Percentiles rank a stretch among this genome's conserved stretches.
These are phyloP conservation scores for Xylariales sp. DNA, from an alignment of 2,329 filamentous ascomycete genomes.

Conservation along the genomic window DNA sequence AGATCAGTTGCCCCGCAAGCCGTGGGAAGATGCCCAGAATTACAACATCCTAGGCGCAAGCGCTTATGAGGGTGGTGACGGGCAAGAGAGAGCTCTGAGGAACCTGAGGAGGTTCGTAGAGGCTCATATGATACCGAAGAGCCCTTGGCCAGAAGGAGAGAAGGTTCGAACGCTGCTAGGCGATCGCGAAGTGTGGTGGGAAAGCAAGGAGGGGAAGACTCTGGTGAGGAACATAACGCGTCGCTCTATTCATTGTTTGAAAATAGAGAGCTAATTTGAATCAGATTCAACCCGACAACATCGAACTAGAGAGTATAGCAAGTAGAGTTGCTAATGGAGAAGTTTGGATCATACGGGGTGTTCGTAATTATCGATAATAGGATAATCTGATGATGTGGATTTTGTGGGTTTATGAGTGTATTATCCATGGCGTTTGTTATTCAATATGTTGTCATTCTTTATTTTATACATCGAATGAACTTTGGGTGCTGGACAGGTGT, in stretches of 20 bases:
- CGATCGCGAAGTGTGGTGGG: slow-evolving; percentile 75
- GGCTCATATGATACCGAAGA: slow-evolving; percentile 71
- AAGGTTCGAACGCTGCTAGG: slow-evolving; percentile 63
- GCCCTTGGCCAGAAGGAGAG: slow-evolving; percentile 67
- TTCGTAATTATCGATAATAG: slow-evolving; percentile 40
- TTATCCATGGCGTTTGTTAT: too few species aligned
- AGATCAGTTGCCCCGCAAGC: slow-evolving; percentile 73
- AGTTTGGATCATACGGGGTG: slow-evolving; percentile 67
- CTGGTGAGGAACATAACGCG: slow-evolving; percentile 46
- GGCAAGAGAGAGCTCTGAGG: slow-evolving; percentile 68
- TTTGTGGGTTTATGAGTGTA: too few species aligned
- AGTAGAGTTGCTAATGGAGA: slow-evolving; percentile 83
- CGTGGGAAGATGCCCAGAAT: slow-evolving; percentile 76
- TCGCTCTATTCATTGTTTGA: slow-evolving; percentile 2
- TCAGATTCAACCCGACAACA: slow-evolving; percentile 72
- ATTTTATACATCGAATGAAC: too few species aligned
- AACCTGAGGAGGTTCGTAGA: slow-evolving; percentile 82
- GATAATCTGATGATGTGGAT: too few species aligned
- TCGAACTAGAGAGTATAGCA: slow-evolving; percentile 72
- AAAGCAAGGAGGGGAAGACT: slow-evolving; percentile 62
- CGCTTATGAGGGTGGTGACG: slow-evolving; percentile 72
- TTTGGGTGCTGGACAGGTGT: too few species aligned
- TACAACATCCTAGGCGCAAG: slow-evolving; percentile 62
- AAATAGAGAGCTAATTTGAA: slow-evolving; percentile 16
- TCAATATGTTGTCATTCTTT: too few species aligned